Conservation (phyloP, 805 yeast genomes). For the Zygoascus bituminiphila region DNA sequence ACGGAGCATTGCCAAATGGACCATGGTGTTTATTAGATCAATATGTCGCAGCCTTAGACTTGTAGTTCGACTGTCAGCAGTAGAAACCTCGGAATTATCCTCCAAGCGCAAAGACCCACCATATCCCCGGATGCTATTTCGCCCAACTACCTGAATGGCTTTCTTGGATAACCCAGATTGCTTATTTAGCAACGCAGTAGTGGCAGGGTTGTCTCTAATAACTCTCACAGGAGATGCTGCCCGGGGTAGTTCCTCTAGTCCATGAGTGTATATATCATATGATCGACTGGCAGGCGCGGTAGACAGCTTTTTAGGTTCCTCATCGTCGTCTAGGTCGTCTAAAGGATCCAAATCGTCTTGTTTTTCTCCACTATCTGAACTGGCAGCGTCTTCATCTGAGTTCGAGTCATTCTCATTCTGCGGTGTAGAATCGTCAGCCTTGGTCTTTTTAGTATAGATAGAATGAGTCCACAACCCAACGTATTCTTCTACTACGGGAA, state of each 20-base stretch:
- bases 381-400: background rate
- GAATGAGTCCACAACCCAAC: slow-evolving; percentile 4
- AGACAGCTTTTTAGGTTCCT: background rate
- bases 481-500: background rate
- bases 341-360: background rate
- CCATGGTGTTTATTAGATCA: slow-evolving; percentile 9
- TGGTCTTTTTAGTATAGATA: slow-evolving; percentile 1
- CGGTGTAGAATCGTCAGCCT: background rate
- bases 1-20: slow-evolving; percentile 12
- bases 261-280: slow-evolving; percentile 5
- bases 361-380: background rate
- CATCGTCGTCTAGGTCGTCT: background rate
- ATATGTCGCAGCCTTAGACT: slow-evolving; percentile 10
- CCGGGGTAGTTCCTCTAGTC: slow-evolving; percentile 15
- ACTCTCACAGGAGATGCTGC: slow-evolving; percentile 10
- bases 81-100: slow-evolving; percentile 2
- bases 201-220: slow-evolving; percentile 9
- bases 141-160: background rate
- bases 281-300: background rate
- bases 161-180: background rate
- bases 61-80: slow-evolving; percentile 2
- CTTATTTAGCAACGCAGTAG: background rate
- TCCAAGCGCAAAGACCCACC: background rate
- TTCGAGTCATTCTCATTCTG: background rate
- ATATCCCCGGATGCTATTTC: background rate